phyloP scores from a whole-genome alignment of 2,329 filamentous ascomycete genomes.

The Aspergillus puulaauensis region DNA sequence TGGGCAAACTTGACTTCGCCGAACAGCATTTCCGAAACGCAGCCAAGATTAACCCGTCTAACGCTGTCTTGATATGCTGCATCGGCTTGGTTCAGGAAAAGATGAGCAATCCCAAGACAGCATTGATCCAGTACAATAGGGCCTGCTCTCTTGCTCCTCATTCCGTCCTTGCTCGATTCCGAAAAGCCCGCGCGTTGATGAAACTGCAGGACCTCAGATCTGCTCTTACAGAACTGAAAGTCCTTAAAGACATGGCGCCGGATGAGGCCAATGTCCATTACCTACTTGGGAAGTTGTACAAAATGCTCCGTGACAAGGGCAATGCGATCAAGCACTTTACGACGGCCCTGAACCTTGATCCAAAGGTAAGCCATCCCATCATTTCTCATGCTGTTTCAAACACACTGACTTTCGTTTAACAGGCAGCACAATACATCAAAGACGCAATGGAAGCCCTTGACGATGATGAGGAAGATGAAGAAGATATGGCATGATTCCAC shows the following conservation, averaged over 20 bases:
- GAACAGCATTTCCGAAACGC: constrained; percentile 89
- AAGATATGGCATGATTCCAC: constrained; percentile 45
- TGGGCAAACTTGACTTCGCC: constrained; percentile 87
- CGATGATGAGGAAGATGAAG: constrained; percentile 62
- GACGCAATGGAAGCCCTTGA: constrained; percentile 93
- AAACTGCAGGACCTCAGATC: constrained; percentile 67
- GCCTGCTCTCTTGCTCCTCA: constrained; percentile 80
- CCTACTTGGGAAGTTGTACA: constrained; percentile 70
- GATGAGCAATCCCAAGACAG: constrained; percentile 75
- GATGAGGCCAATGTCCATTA: constrained; percentile 97
- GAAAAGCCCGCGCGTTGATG: constrained; percentile 85
- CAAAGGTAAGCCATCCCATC: constrained; percentile 66
- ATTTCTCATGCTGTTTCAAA: background rate
- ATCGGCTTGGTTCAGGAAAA: constrained; percentile 89
- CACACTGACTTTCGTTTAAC: constrained; percentile 13
- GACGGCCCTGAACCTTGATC: constrained; percentile 90
- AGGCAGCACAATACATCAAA: constrained; percentile 94
- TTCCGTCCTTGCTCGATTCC: constrained; percentile 82
- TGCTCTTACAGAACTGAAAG: constrained; percentile 77
- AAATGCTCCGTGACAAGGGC: constrained; percentile 59
- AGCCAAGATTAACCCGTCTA: constrained; percentile 86
- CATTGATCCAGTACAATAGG: constrained; percentile 76
- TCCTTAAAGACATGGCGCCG: constrained; percentile 87
- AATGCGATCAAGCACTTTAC: constrained; percentile 92
- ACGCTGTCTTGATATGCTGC: constrained; percentile 87